phyloP scores from a whole-genome alignment of 306 rosid species.

The Inga leiocalycina region DNA sequence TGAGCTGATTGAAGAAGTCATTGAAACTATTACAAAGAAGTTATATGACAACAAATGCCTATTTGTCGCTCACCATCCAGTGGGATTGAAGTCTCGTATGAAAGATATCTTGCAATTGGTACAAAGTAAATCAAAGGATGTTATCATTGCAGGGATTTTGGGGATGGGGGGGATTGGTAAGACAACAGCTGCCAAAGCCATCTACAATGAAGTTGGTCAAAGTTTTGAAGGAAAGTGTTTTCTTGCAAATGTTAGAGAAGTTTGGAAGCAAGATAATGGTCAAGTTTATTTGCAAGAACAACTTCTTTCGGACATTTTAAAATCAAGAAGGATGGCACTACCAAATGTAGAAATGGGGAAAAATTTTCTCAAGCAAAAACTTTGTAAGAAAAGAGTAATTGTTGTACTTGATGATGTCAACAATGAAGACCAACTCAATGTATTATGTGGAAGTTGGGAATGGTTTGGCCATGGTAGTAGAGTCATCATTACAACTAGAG shows the following conservation, averaged over 20 bases:
- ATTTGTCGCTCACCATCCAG: neutral
- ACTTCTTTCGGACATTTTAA: neutral
- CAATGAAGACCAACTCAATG: neutral
- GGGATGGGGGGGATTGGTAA: neutral
- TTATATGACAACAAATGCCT: neutral
- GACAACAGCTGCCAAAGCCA: neutral
- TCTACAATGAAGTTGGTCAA: neutral
- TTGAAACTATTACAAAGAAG: neutral
- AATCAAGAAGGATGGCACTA: neutral
- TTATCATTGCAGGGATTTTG: neutral
- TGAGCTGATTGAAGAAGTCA: neutral
- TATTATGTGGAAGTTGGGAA: neutral
- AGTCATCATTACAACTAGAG: neutral
- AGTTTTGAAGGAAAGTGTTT: neutral
- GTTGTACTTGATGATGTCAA: slow-evolving; percentile 1
- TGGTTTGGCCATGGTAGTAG: slow-evolving; percentile 16
- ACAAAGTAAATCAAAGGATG: neutral
- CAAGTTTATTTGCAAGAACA: neutral
- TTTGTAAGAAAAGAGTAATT: neutral
- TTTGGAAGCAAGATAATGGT: neutral
- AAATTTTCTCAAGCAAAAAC: neutral
- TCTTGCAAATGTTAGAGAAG: neutral
- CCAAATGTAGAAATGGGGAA: neutral
- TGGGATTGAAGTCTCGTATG: neutral
- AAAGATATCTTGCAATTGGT: neutral